These are phyloP conservation scores for Linnemannia zychae DNA, from an alignment of 192 early-diverging fungal species.

Conservation along the genomic window DNA sequence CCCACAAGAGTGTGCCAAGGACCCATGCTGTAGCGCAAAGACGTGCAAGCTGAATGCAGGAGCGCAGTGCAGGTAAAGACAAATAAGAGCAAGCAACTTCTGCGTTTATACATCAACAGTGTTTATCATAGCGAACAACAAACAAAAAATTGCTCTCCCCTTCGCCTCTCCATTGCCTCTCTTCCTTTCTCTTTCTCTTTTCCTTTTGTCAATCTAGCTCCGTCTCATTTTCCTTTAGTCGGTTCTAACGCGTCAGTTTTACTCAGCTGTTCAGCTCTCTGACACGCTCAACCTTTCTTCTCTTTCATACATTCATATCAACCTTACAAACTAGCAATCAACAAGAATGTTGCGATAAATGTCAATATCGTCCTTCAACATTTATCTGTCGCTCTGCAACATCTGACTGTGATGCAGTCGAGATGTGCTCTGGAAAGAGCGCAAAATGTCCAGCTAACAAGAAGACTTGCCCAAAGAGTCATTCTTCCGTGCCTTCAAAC, in stretches of 20 bases:
- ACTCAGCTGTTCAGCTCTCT: neutral
- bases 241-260: neutral
- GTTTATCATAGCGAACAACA: neutral
- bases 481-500: conserved; percentile 9
- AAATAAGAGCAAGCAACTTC: too few relatives aligned
- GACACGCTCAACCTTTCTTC: neutral
- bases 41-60: conserved; percentile 26
- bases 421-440: conserved; percentile 39
- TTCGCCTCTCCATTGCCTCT: neutral
- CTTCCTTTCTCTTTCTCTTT: neutral
- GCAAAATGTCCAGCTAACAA: conserved; percentile 47
- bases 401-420: neutral
- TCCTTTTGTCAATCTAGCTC: neutral
- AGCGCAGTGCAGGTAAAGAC: conserved; percentile 40
- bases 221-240: neutral
- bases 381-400: conserved; percentile 34
- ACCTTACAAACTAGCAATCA: conserved; percentile 30
- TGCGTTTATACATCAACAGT: neutral
- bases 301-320: too few relatives aligned
- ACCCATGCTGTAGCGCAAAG: conserved; percentile 39
- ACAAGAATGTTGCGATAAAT: conserved; percentile 42
- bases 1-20: conserved; percentile 33
- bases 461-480: conserved; percentile 27
- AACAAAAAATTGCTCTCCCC: neutral
- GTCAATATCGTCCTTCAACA: conserved; percentile 34